Conservation (phyloP, 2,329 filamentous ascomycete genomes). For the Trichoderma brevicompactum region DNA sequence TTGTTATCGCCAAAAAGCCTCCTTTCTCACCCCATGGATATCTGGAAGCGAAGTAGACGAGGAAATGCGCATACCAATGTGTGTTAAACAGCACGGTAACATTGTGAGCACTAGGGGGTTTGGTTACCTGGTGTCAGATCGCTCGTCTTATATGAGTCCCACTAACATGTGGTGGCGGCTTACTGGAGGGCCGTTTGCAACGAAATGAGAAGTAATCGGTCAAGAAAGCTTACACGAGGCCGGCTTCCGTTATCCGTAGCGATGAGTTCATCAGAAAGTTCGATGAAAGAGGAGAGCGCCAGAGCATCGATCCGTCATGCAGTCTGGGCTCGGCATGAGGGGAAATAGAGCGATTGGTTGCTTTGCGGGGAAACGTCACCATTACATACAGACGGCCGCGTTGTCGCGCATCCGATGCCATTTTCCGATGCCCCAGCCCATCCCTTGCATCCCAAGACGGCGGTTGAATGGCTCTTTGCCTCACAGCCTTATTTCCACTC, state of each 20-base stretch:
- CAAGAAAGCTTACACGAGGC: neutral
- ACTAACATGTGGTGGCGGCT: slow-evolving; percentile 12
- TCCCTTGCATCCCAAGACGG: no score
- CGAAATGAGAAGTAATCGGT: neutral
- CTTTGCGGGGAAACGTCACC: slow-evolving; percentile 25
- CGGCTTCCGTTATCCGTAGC: neutral
- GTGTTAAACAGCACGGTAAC: slow-evolving; percentile 14
- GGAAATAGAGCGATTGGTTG: neutral
- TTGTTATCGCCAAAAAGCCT: neutral
- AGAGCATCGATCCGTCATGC: neutral
- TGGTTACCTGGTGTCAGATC: slow-evolving; percentile 1
- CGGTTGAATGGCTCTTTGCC: no score
- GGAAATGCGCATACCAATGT: slow-evolving; percentile 3
- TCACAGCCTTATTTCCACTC: no score
- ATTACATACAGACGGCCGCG: slow-evolving; percentile 7
- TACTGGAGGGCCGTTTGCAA: slow-evolving; percentile 5
- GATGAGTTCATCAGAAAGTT: slow-evolving; percentile 5
- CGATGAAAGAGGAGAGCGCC: neutral
- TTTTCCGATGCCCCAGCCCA: neutral
- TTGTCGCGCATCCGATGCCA: neutral
- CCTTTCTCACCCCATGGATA: slow-evolving; percentile 2
- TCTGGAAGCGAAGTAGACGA: neutral
- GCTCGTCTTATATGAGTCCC: neutral
- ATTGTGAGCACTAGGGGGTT: slow-evolving; percentile 15
- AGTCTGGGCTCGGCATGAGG: neutral